Conservation (phyloP, 352 stramenopile species). For the Phytophthora colocasiae region DNA sequence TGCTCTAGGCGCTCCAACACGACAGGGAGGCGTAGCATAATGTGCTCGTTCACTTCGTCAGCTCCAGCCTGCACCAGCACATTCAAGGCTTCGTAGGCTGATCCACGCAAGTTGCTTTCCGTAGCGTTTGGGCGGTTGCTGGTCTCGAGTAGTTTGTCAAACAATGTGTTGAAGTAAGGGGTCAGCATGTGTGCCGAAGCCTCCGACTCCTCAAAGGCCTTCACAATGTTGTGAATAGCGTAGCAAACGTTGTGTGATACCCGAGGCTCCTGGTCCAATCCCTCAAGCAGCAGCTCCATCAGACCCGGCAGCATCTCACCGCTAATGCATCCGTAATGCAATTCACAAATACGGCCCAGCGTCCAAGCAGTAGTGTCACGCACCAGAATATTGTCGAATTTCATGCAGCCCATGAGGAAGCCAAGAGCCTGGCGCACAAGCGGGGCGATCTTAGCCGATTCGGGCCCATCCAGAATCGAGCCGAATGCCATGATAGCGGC, state of each 20-base stretch:
- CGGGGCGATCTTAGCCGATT: slow-evolving; percentile 90
- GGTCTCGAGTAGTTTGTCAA: slow-evolving; percentile 94
- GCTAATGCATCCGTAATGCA: slow-evolving; percentile 93
- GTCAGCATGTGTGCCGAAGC: slow-evolving; percentile 85
- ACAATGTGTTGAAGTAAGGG: slow-evolving; percentile 92
- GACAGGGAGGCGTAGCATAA: slow-evolving; percentile 80
- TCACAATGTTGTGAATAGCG: slow-evolving; percentile 97
- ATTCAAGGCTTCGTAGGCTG: slow-evolving; percentile 94
- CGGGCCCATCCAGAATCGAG: slow-evolving; percentile 94
- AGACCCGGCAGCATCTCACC: slow-evolving; percentile 90
- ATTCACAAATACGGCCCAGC: slow-evolving; percentile 95
- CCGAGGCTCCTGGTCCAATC: slow-evolving; percentile 87
- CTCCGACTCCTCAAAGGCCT: slow-evolving; percentile 90
- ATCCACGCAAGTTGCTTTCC: slow-evolving; percentile 92
- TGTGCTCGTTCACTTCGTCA: slow-evolving; percentile 79
- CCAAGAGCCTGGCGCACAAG: slow-evolving; percentile 94
- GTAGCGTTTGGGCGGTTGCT: slow-evolving; percentile 89
- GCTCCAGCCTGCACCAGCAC: slow-evolving; percentile 92
- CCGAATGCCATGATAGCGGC: slow-evolving; percentile 98
- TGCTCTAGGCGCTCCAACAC: slow-evolving; percentile 82
- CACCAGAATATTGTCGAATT: slow-evolving; percentile 93
- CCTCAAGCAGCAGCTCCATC: slow-evolving; percentile 88
- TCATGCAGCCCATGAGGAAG: slow-evolving; percentile 93
- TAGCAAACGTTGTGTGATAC: slow-evolving; percentile 96
- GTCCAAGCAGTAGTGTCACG: slow-evolving; percentile 98